Evolutionary conservation across 2,329 filamentous ascomycete species (phyloP).

Genomic region (Myriosclerotinia scirpicola): DNA sequence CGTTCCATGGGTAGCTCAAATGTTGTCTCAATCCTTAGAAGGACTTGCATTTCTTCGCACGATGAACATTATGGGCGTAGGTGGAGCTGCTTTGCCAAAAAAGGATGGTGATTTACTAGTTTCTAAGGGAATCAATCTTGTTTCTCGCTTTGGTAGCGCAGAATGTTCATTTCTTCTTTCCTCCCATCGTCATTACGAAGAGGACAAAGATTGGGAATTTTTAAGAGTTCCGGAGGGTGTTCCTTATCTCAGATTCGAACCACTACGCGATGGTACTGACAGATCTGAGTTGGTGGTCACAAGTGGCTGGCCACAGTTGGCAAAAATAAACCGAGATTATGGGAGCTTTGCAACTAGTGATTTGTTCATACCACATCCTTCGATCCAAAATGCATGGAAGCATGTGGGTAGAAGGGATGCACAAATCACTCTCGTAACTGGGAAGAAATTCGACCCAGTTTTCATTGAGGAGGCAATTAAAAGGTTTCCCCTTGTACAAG

Average conservation of each 20-base stretch:
- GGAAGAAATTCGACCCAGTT: conserved; percentile 48
- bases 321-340: conserved; percentile 57
- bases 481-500: conserved; percentile 47
- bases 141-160: conserved; percentile 64
- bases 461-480: conserved; percentile 58
- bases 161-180: conserved; percentile 67
- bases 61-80: conserved; percentile 64
- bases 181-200: conserved; percentile 55
- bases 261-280: conserved; percentile 44
- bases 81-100: conserved; percentile 57
- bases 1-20: conserved; percentile 59
- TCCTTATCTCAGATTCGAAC: conserved; percentile 48
- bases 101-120: conserved; percentile 56
- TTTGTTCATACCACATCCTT: conserved; percentile 57
- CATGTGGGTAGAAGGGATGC: conserved; percentile 63
- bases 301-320: conserved; percentile 57
- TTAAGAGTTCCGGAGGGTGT: conserved; percentile 46
- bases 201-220: conserved; percentile 58
- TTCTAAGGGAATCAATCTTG: conserved; percentile 51
- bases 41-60: conserved; percentile 47
- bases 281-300: conserved; percentile 55
- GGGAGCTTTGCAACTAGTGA: conserved; percentile 61
- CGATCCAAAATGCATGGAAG: conserved; percentile 55
- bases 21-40: conserved; percentile 47
- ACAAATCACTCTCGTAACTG: conserved; percentile 61